Evolutionary conservation across 148 eudicot species (phyloP).

Genomic region (Euryodendron excelsum): DNA sequence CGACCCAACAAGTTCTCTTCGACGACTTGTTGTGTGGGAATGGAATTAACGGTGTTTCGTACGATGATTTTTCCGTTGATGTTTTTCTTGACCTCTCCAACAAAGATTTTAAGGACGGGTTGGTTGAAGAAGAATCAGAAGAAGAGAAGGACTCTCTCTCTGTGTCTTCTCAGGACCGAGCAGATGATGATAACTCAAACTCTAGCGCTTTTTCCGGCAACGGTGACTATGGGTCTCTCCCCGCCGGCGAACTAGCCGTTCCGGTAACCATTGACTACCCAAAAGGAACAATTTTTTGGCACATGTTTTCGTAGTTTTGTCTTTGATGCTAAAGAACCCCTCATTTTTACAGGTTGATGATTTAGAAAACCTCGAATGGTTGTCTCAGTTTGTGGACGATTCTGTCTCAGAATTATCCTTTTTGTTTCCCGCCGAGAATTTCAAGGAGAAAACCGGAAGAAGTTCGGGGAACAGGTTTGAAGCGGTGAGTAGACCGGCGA

Average conservation of each 20-base stretch:
- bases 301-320: background rate
- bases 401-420: constrained; percentile 51
- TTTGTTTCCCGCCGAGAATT: constrained; percentile 41
- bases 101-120: constrained; percentile 34
- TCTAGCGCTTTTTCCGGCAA: constrained; percentile 29
- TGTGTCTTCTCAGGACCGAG: constrained; percentile 37
- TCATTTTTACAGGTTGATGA: constrained; percentile 56
- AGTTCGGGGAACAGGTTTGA: constrained; percentile 26
- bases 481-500: constrained; percentile 29
- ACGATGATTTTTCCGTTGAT: constrained; percentile 75
- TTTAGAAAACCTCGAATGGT: constrained; percentile 75
- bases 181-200: constrained; percentile 31
- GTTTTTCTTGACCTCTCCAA: constrained; percentile 67
- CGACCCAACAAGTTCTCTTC: constrained; percentile 21
- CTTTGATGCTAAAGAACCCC: background rate
- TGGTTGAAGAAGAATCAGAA: constrained; percentile 12
- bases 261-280: constrained; percentile 45
- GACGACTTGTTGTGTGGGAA: constrained; percentile 43
- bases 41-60: constrained; percentile 26
- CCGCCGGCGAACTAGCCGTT: constrained; percentile 48
- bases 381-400: constrained; percentile 87
- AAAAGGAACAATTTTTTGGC: background rate
- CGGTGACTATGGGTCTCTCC: no score
- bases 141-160: constrained; percentile 43
- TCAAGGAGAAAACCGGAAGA: constrained; percentile 32